Evolutionary conservation across 1,284 basidiomycete species (phyloP), one percentile per base, ranked within the genome.

Genomic region (Coniferiporia weirii): DNA sequence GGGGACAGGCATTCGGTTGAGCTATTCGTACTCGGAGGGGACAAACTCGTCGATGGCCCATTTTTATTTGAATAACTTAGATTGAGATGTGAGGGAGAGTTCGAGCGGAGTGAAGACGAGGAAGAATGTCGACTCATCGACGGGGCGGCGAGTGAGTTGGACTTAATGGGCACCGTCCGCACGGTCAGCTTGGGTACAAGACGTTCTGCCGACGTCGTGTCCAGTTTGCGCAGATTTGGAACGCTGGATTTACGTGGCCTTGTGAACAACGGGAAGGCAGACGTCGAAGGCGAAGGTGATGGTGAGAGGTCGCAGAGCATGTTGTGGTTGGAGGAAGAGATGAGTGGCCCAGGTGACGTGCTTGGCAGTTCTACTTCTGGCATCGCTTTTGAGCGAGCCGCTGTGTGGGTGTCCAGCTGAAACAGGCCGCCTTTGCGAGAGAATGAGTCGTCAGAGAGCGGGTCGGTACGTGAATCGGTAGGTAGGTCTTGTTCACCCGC

Each of bases 221-320:
- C 82, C 20, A 87, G 69, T 35, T 74, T 73, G 22, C 82, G 75
- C 32, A 90, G 75, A 61, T 81, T 81, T 3, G 87, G 84, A 4
- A 76, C 79, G 62, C 83, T 87, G 2, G 51, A 49, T 56, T 83
- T 76, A 17, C 82, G 75, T 34, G 76, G 77, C 9, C 79, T 81
- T 9, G 77, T 72, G 3, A 79, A 80, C 5, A 78, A 76, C 58
- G 78, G 75, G 73, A 87, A 87, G 9, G 72, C 70, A 38, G 82
- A 73, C 36, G 82, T 81, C 3, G 84, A 85, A 1, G 87, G 85
- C 0, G 86, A 82, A 2, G 85, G 85, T 0, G 85, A 88, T 2
- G 83, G 80, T 4, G 80, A 74, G 1, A 76, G 66, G 62, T 85
- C 80, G 43, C 35, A 59, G 49, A 61, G 52, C 56, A 60, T 61